Percentiles rank a stretch among this genome's conserved stretches.
Evolutionary conservation across 768 basidiomycete genomes (phyloP).

Genomic region (Hortiboletus flavorubellus): DNA sequence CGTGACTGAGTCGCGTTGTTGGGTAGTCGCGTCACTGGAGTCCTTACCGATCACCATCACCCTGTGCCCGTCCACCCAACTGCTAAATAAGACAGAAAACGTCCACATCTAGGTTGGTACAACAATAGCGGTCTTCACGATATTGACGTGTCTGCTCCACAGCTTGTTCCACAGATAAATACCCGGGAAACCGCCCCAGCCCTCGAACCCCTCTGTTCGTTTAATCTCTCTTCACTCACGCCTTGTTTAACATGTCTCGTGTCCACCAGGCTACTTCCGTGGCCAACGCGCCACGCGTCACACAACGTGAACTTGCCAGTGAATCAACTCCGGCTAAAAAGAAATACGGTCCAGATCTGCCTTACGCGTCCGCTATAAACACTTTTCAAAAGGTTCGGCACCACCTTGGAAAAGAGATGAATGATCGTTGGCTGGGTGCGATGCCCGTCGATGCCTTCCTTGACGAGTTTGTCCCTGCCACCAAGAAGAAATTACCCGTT

Average conservation of each 20-base stretch:
- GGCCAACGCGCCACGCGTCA: not conserved
- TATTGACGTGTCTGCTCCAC: not conserved
- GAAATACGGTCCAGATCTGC: not conserved
- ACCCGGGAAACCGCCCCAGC: not conserved
- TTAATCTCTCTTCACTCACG: not conserved
- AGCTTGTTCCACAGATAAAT: not conserved
- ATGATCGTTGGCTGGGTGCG: not conserved
- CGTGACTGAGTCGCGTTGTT: too few species aligned
- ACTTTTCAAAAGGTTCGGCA: not conserved
- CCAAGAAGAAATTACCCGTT: not conserved
- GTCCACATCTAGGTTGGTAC: not conserved
- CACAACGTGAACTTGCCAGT: too few species aligned
- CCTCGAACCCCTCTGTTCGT: not conserved
- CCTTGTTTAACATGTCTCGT: not conserved
- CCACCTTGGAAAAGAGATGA: not conserved
- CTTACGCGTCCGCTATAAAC: not conserved
- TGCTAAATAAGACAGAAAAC: not conserved
- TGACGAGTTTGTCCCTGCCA: not conserved
- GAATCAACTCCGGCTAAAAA: not conserved
- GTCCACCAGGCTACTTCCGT: not conserved
- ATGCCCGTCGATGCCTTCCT: not conserved
- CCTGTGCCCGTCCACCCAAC: too few species aligned
- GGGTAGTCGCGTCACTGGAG: too few species aligned
- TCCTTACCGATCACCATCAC: too few species aligned
- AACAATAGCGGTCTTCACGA: not conserved